Conservation (phyloP, 306 rosid genomes). For the Spatholobus suberectus region DNA sequence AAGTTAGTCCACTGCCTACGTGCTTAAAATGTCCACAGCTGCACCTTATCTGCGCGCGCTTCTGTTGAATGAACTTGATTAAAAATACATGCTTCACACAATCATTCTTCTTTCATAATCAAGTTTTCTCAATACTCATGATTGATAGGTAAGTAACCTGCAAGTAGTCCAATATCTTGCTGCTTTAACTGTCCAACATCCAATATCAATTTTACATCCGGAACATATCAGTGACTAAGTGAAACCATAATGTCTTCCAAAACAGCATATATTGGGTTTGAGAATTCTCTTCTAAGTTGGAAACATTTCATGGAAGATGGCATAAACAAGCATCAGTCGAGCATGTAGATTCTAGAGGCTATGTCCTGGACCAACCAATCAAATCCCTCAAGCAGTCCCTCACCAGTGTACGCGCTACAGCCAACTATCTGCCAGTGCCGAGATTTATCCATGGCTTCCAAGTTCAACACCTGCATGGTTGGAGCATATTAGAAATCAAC, state of each 20-base stretch:
- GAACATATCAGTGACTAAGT: neutral
- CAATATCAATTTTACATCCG: neutral
- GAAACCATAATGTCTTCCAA: neutral
- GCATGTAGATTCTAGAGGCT: constrained; percentile 33
- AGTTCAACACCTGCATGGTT: constrained; percentile 64
- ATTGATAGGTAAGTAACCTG: neutral
- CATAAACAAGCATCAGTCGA: constrained; percentile 4
- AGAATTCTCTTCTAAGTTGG: neutral
- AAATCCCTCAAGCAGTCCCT: constrained; percentile 76
- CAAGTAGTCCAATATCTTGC: neutral
- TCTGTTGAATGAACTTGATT: neutral
- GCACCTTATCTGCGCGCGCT: neutral
- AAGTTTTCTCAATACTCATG: neutral
- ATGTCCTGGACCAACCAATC: constrained; percentile 48
- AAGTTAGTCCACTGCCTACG: neutral
- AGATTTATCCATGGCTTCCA: constrained; percentile 76
- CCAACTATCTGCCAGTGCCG: constrained; percentile 83
- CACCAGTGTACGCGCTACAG: constrained; percentile 79
- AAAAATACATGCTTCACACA: neutral
- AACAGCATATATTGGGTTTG: neutral
- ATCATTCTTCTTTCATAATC: neutral
- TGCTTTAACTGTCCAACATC: neutral
- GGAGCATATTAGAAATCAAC: neutral
- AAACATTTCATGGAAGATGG: neutral
- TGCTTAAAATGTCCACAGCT: neutral